Evolutionary conservation across 192 early-diverging fungal species (phyloP), one percentile per base, ranked within the genome.

Genomic region (Phycomyces blakesleeanus): DNA sequence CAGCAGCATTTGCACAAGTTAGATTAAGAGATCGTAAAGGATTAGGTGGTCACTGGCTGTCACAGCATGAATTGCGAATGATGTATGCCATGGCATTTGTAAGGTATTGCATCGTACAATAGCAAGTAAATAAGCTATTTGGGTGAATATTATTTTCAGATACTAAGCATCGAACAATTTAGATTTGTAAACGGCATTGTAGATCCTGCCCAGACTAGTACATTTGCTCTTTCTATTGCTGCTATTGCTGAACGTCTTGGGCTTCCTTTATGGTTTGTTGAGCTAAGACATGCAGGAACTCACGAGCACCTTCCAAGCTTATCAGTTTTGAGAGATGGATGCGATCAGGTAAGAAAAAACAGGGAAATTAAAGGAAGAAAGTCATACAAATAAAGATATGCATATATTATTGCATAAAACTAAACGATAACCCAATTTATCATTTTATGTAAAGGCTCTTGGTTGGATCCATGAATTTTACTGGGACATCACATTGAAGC

Each of bases 251-350:
- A 66, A 2, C 50, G 72, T 37, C 65, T 89, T 22, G 76, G 81
- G 26, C 69, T 89, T 57, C 87, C 87, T 5, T 73, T 75, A 24
- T 85, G 83, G 80, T 86, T 89, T 71, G 87, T 89, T 20, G 86
- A 87, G 68, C 66, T 89, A 41, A 71, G 87, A 16, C 87, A 89
- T 61, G 79, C 83, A 3, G 78, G 78, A 10, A 89, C 87, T 0
- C 87, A 89, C 56, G 83, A 86, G 59, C 65, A 79, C 34, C 63
- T 89, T 8, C 87, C 87, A 7, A 81, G 79, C 26, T 67, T 89
- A 41, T 50, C 69, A 12, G 75, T 80, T 4, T 68, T 89, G 58
- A 70, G 84, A 57, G 70, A 73, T 8, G 86, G 77, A 1, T 75
- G 72, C 21, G 26, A 29, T 14, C 66, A 78, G 62, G 74, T 76